Evolutionary conservation across 768 basidiomycete genomes (phyloP).

Genomic region (Lactarius vividus): DNA sequence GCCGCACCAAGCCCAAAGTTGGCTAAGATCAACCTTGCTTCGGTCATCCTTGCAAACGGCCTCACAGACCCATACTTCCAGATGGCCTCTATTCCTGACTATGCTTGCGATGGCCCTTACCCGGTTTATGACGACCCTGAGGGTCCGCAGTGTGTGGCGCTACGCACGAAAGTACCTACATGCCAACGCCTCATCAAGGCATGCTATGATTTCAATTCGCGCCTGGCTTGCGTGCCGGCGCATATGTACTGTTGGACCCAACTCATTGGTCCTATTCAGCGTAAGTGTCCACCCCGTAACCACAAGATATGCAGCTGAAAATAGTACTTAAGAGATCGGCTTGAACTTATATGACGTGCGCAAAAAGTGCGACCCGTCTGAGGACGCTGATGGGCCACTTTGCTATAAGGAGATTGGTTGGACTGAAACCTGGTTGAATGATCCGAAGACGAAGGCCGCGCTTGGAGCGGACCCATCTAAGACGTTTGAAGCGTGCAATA

Average conservation of each 20-base stretch:
- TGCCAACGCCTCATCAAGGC: slow-evolving; percentile 52
- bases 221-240: slow-evolving; percentile 55
- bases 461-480: slow-evolving; percentile 65
- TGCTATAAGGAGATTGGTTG: slow-evolving; percentile 81
- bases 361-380: slow-evolving; percentile 62
- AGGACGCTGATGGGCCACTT: slow-evolving; percentile 55
- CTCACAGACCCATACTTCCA: slow-evolving; percentile 82
- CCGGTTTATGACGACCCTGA: slow-evolving; percentile 66
- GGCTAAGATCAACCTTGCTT: slow-evolving; percentile 74
- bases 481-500: slow-evolving; percentile 71
- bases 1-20: slow-evolving; percentile 46
- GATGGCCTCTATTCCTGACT: slow-evolving; percentile 78
- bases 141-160: slow-evolving; percentile 45
- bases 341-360: slow-evolving; percentile 91
- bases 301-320: neutral
- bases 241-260: slow-evolving; percentile 76
- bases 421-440: slow-evolving; percentile 89
- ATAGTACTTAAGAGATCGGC: slow-evolving; percentile 50
- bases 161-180: slow-evolving; percentile 47
- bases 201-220: slow-evolving; percentile 47
- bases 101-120: slow-evolving; percentile 78
- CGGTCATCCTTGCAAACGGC: slow-evolving; percentile 85
- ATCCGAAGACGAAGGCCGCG: slow-evolving; percentile 68
- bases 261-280: slow-evolving; percentile 65
- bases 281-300: slow-evolving; percentile 40